Base-by-base conservation (phyloP, 106 monocot genomes). In the Ottelia alismoides region DNA sequence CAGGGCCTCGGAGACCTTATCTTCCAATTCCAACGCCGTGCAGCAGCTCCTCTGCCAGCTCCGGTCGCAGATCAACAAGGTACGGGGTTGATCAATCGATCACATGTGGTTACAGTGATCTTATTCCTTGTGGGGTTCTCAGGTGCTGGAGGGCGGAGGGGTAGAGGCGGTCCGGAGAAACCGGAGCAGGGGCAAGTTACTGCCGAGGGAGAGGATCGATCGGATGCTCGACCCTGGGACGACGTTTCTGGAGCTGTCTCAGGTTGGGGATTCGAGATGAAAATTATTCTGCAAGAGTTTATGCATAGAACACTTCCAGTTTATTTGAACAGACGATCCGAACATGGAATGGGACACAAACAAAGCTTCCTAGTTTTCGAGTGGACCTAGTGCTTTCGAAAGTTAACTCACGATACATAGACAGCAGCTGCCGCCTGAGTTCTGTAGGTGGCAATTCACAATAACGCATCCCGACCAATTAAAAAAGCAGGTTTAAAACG, bases 231-330 rank as follows among this genome's bases (percentile, higher is more conserved):
- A 98, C 45, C 75, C 79, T 11, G 90, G 85, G 20, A 74, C 98
- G 2, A 82, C 85, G 2, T 98, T 98, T 51, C 70, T 98, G 21
- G 98, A 98, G 82, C 79, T 98, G 12, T 90, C 90, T 45, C 90
- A 89, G 89, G 96, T 96, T 65, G 46, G 4, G 21, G 21, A 23
- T 14, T 21, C 17, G 7, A 5, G 1, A 11, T 1, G 2, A 3
- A 0, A 20, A 17, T 3, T 11, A n/a, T 18, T 44, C 4, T 1
- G 14, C 23, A n/a, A 20, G 21, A n/a, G n/a, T n/a, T n/a, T n/a
- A n/a, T n/a, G n/a, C n/a, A n/a, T n/a, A n/a, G n/a, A n/a, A n/a
- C n/a, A n/a, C n/a, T n/a, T n/a, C n/a, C n/a, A n/a, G n/a, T n/a
- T n/a, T n/a, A n/a, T n/a, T n/a, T n/a, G n/a, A n/a, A n/a, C n/a